A percentile compares a stretch with the other conserved stretches of the same genome.
These are phyloP conservation scores for Lupinus albus DNA, from an alignment of 306 rosid genomes.

Conservation along the genomic window DNA sequence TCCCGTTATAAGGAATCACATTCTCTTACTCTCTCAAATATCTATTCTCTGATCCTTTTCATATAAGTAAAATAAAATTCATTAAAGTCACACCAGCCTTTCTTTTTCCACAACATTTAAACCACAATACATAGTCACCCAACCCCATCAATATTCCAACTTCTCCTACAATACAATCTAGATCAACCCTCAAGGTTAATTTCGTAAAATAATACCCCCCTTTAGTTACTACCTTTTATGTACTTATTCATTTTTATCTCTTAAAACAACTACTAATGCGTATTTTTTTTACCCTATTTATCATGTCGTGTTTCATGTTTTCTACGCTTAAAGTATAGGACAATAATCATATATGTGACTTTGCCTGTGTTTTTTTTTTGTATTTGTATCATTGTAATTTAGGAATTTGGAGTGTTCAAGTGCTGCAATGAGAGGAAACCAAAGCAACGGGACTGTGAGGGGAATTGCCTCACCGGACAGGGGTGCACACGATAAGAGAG, in stretches of 20 bases:
- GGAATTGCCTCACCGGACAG: slow-evolving; percentile 85
- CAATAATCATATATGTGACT: slow-evolving; percentile 13
- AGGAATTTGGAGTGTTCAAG: slow-evolving; percentile 80
- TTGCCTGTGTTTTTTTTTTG: background rate
- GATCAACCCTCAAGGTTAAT: slow-evolving; percentile 64
- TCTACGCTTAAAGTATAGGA: slow-evolving; percentile 29
- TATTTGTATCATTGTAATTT: slow-evolving; percentile 30
- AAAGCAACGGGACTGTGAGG: slow-evolving; percentile 74
- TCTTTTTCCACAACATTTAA: slow-evolving; percentile 36
- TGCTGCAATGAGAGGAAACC: slow-evolving; percentile 81
- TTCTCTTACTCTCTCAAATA: slow-evolving; percentile 25
- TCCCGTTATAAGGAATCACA: slow-evolving; percentile 43
- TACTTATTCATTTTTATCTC: background rate
- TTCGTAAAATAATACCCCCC: slow-evolving; percentile 51
- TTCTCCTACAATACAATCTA: slow-evolving; percentile 43
- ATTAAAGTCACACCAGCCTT: slow-evolving; percentile 36
- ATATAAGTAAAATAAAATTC: slow-evolving; percentile 41
- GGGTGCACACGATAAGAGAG: slow-evolving; percentile 91
- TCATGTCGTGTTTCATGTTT: background rate
- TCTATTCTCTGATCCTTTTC: slow-evolving; percentile 34
- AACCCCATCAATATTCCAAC: slow-evolving; percentile 46
- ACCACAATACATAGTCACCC: slow-evolving; percentile 28
- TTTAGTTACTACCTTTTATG: slow-evolving; percentile 23
- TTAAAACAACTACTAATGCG: background rate
- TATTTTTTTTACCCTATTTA: slow-evolving; percentile 22